These are phyloP conservation scores for Pichia membranifaciens DNA, from an alignment of 805 yeast species.

Conservation along the genomic window DNA sequence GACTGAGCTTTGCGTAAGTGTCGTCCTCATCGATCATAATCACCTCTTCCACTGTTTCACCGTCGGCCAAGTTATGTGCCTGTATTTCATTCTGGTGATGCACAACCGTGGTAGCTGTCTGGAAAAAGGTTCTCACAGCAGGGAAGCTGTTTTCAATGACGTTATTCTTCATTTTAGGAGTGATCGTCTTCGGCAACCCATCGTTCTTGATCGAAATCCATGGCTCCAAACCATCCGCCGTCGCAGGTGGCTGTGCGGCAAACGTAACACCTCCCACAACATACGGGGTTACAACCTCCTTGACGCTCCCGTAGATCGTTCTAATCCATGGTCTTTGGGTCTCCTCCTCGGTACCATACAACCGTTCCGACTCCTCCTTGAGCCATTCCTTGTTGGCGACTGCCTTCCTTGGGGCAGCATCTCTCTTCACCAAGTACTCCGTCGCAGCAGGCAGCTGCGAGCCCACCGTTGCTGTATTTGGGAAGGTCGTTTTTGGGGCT, in stretches of 20 bases:
- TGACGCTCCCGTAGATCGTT: slow-evolving; percentile 51
- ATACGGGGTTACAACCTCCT: slow-evolving; percentile 60
- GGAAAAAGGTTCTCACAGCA: slow-evolving; percentile 69
- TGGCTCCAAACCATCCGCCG: slow-evolving; percentile 62
- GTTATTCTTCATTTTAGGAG: slow-evolving; percentile 73
- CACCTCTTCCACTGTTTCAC: slow-evolving; percentile 52
- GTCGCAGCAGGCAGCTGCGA: neutral
- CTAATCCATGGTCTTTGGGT: slow-evolving; percentile 64
- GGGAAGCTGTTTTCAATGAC: slow-evolving; percentile 61
- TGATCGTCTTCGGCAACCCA: slow-evolving; percentile 75
- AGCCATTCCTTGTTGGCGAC: slow-evolving; percentile 24
- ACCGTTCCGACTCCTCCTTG: slow-evolving; percentile 17
- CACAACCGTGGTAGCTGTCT: slow-evolving; percentile 55
- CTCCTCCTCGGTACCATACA: slow-evolving; percentile 15
- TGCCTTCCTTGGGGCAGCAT: slow-evolving; percentile 20
- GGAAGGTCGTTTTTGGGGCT: slow-evolving; percentile 7
- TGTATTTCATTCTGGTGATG: slow-evolving; percentile 57
- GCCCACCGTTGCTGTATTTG: neutral
- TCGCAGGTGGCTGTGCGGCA: slow-evolving; percentile 60
- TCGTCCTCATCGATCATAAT: slow-evolving; percentile 58
- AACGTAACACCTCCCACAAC: slow-evolving; percentile 60
- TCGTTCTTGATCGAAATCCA: slow-evolving; percentile 76
- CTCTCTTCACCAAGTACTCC: slow-evolving; percentile 12
- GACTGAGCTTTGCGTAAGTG: slow-evolving; percentile 67
- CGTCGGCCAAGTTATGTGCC: slow-evolving; percentile 68